Conservation (phyloP, 1,284 basidiomycete species). For the Spongiforma sp. region DNA sequence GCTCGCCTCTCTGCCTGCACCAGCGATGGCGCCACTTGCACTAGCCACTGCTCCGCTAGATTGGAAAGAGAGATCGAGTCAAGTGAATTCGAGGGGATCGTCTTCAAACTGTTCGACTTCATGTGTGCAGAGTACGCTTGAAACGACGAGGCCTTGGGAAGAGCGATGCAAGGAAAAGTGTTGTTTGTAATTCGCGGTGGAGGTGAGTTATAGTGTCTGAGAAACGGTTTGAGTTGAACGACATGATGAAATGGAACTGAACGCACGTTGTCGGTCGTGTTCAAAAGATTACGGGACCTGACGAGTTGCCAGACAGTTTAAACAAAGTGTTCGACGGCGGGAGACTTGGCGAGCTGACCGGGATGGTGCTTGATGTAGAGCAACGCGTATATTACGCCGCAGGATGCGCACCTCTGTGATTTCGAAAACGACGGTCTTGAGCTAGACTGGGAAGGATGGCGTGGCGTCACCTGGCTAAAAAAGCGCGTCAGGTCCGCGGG, state of each 20-base stretch:
- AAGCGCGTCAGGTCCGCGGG: conserved; percentile 15
- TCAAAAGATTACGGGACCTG: conserved; percentile 71
- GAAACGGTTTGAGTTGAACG: conserved; percentile 56
- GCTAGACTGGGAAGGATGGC: conserved; percentile 83
- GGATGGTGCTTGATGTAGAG: conserved; percentile 93
- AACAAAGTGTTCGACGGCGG: conserved; percentile 84
- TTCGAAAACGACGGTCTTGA: conserved; percentile 92
- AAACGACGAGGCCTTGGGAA: conserved; percentile 92
- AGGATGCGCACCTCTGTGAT: conserved; percentile 70
- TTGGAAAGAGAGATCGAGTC: conserved; percentile 85
- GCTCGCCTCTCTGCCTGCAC: conserved; percentile 43
- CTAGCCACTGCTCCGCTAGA: conserved; percentile 39
- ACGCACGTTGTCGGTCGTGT: conserved; percentile 76
- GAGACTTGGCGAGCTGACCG: conserved; percentile 77
- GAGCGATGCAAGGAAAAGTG: conserved; percentile 78
- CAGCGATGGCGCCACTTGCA: conserved; percentile 33
- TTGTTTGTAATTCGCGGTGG: conserved; percentile 82
- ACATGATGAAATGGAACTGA: not conserved
- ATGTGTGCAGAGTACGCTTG: conserved; percentile 91
- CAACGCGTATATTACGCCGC: conserved; percentile 23
- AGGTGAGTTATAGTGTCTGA: conserved; percentile 93
- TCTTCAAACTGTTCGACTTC: conserved; percentile 98
- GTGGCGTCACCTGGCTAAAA: conserved; percentile 81
- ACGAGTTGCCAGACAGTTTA: conserved; percentile 91
- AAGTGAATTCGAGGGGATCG: conserved; percentile 95